These are phyloP conservation scores for Exidia glandulosa DNA, from an alignment of 768 basidiomycete species.

Conservation along the genomic window DNA sequence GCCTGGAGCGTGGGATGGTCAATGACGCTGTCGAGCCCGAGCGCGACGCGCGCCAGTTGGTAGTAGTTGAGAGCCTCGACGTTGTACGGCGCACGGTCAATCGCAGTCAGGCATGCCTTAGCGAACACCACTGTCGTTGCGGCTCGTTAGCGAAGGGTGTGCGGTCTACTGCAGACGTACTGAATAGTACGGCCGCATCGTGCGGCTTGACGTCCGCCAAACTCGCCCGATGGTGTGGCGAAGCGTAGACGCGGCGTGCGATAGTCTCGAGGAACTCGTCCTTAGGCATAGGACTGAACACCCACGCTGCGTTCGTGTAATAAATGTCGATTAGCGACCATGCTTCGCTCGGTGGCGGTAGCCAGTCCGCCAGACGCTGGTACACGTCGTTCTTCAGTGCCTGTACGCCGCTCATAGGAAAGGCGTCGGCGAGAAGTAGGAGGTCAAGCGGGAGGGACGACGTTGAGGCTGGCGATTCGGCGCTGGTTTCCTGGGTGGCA, in stretches of 20 bases:
- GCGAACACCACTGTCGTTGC: constrained; percentile 36
- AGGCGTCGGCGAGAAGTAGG: neutral
- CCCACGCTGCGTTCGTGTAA: constrained; percentile 58
- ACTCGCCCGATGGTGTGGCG: neutral
- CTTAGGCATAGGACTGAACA: constrained; percentile 48
- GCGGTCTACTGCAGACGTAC: neutral
- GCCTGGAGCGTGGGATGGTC: neutral
- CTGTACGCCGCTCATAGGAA: neutral
- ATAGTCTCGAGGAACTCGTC: constrained; percentile 48
- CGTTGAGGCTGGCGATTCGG: neutral
- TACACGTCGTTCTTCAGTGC: neutral
- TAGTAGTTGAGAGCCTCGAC: constrained; percentile 63
- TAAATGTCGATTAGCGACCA: constrained; percentile 50
- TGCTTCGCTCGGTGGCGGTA: constrained; percentile 31
- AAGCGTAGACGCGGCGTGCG: constrained; percentile 45
- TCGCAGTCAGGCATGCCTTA: constrained; percentile 53
- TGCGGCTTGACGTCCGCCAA: constrained; percentile 19
- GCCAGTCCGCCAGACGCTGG: neutral
- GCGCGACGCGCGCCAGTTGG: constrained; percentile 42
- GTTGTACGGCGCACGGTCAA: constrained; percentile 46
- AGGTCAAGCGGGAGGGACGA: neutral
- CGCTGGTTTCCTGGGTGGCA: neutral
- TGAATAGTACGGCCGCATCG: constrained; percentile 51
- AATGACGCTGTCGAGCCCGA: neutral
- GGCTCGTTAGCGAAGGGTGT: neutral